These are phyloP conservation scores for Podospora appendiculata DNA, from an alignment of 495 filamentous ascomycete species.

Conservation along the genomic window DNA sequence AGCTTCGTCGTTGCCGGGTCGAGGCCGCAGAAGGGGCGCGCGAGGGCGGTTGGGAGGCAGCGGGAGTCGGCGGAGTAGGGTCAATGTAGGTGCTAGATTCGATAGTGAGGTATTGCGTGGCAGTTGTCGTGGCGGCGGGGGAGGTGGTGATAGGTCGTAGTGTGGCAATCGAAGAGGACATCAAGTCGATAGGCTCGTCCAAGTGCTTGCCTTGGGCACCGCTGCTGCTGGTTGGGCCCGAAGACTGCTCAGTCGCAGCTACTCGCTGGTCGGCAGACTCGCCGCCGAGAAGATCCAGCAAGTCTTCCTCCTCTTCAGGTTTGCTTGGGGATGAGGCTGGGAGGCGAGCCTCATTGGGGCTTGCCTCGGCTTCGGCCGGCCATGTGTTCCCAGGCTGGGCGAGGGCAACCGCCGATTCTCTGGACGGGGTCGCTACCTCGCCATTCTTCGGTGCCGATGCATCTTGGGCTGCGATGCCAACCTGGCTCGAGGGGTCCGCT, in stretches of 20 bases:
- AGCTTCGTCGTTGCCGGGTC: slow-evolving; percentile 21
- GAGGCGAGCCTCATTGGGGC: background rate
- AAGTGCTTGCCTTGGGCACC: background rate
- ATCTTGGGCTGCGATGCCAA: slow-evolving; percentile 10
- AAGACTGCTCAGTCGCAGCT: too few species aligned
- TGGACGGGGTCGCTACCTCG: slow-evolving; percentile 7
- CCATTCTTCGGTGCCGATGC: slow-evolving; percentile 1
- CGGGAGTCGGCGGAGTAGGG: slow-evolving; percentile 54
- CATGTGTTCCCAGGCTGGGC: background rate
- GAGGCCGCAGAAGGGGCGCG: slow-evolving; percentile 39
- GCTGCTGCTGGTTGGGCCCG: too few species aligned
- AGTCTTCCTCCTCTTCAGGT: slow-evolving; percentile 6
- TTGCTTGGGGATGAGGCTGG: background rate
- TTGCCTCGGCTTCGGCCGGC: background rate
- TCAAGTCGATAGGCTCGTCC: slow-evolving; percentile 21
- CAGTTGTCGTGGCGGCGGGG: slow-evolving; percentile 18
- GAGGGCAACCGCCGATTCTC: background rate
- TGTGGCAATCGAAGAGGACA: slow-evolving; percentile 47
- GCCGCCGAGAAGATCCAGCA: slow-evolving; percentile 5
- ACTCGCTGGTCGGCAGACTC: background rate
- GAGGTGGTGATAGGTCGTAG: slow-evolving; percentile 33
- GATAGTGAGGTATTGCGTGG: slow-evolving; percentile 32
- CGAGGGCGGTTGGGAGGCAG: slow-evolving; percentile 38
- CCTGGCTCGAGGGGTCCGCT: slow-evolving; percentile 10
- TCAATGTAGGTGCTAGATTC: slow-evolving; percentile 50